phyloP scores from a whole-genome alignment of 345 rosid genomes.

The Toxicodendron radicans region DNA sequence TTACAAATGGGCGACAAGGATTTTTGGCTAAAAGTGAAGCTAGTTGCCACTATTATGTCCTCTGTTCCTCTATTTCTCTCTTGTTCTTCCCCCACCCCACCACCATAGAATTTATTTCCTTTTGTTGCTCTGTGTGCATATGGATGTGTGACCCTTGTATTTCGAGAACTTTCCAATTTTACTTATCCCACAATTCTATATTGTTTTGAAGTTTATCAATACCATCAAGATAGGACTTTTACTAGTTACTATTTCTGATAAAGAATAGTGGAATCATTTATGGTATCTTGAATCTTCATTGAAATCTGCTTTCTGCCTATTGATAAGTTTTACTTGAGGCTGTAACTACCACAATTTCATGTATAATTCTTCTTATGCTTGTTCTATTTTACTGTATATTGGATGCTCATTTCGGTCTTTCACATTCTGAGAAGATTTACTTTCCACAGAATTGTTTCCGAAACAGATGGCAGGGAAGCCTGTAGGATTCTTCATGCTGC shows the following conservation, averaged over 20 bases:
- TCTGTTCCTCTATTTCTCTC: not conserved
- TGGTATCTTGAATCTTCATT: not conserved
- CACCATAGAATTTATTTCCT: not conserved
- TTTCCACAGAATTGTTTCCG: constrained; percentile 66
- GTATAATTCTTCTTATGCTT: not conserved
- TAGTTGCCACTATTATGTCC: too few species aligned
- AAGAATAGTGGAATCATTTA: not conserved
- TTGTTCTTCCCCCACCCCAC: not conserved
- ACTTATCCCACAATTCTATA: not conserved
- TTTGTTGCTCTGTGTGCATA: not conserved
- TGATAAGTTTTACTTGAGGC: not conserved
- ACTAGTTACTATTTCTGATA: not conserved
- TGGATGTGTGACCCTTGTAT: not conserved
- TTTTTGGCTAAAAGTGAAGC: not conserved
- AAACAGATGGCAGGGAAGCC: constrained; percentile 85
- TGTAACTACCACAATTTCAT: not conserved
- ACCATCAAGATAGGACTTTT: not conserved
- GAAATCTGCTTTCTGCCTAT: not conserved
- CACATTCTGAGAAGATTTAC: constrained; percentile 23
- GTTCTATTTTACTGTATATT: not conserved
- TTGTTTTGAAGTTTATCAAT: not conserved
- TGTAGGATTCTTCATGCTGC: constrained; percentile 89
- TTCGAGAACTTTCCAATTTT: not conserved
- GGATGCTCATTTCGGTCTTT: not conserved
- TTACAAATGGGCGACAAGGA: not conserved